phyloP scores from a whole-genome alignment of 768 basidiomycete genomes.

The Suillus tomentosus region DNA sequence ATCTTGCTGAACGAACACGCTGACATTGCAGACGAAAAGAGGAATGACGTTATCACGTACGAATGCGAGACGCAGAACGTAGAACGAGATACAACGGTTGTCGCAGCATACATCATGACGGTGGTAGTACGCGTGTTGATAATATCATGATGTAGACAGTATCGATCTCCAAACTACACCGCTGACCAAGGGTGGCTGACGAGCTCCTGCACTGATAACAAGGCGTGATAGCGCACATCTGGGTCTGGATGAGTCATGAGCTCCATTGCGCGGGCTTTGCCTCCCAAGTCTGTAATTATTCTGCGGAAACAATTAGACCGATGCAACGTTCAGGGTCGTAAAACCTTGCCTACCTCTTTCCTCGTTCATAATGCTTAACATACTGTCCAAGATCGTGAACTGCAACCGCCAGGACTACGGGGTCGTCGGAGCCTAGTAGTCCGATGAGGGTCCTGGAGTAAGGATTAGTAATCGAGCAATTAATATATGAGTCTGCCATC shows the following conservation, averaged over 20 bases:
- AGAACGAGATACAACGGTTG: neutral
- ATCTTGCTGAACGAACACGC: neutral
- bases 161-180: slow-evolving; percentile 33
- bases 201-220: slow-evolving; percentile 87
- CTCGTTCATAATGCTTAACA: slow-evolving; percentile 87
- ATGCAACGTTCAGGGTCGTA: neutral
- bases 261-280: slow-evolving; percentile 86
- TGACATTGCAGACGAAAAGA: neutral
- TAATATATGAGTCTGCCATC: slow-evolving; percentile 16
- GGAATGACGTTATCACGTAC: neutral
- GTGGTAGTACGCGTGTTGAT: neutral
- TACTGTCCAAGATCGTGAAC: slow-evolving; percentile 94
- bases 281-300: slow-evolving; percentile 80
- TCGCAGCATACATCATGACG: neutral
- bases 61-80: neutral
- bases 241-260: slow-evolving; percentile 88
- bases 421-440: slow-evolving; percentile 67
- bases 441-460: slow-evolving; percentile 66
- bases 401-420: slow-evolving; percentile 85
- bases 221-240: slow-evolving; percentile 90
- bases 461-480: neutral
- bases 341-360: slow-evolving; percentile 72
- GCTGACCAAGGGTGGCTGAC: slow-evolving; percentile 87
- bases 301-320: slow-evolving; percentile 39
- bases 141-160: neutral